Base-by-base conservation (phyloP, 257 asterid genomes). In the Petunia secreta region DNA sequence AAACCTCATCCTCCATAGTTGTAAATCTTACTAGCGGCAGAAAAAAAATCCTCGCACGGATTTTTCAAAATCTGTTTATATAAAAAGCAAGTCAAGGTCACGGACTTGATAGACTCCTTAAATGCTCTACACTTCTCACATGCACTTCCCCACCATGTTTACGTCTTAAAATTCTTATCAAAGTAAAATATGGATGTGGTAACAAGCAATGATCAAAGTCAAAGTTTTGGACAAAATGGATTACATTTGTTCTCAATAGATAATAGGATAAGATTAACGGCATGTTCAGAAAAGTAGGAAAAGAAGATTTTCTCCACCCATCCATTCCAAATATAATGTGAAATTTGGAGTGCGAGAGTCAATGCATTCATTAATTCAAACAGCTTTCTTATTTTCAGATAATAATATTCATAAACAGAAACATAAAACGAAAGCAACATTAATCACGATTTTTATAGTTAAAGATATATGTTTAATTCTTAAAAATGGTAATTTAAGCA, bases 21-120 rank as follows among this genome's bases (percentile, higher is more conserved):
- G 63, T 63, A 14, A 60, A 73, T 54, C 69, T 78, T 43, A 46
- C 65, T 46, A 52, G 44, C 63, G 5, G 76, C 10, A 15, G 71
- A 58, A 46, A 69, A 25, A 55, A 78, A 77, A 74, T 68, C 64
- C 53, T 37, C 4, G 73, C 80, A 58, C 39, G 40, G 43, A 44
- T 40, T 75, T 54, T 82, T 76, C 80, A 76, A 77, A 75, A 84
- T 78, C 52, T 53, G 52, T 58, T 25, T 64, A 54, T 79, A 80
- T 81, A 83, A 80, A 25, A 80, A 78, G 86, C 52, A 82, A 80
- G 82, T 74, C 81, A 60, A 15, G 46, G 87, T 82, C 63, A 80
- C 69, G 86, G 80, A 44, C 75, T 8, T 64, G 91, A 81, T 82
- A 86, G 91, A 87, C 86, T 43, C 68, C 0, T 40, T 62, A 75